phyloP scores from a whole-genome alignment of 1,139 yeast genomes.

The Hyphopichia burtonii region DNA sequence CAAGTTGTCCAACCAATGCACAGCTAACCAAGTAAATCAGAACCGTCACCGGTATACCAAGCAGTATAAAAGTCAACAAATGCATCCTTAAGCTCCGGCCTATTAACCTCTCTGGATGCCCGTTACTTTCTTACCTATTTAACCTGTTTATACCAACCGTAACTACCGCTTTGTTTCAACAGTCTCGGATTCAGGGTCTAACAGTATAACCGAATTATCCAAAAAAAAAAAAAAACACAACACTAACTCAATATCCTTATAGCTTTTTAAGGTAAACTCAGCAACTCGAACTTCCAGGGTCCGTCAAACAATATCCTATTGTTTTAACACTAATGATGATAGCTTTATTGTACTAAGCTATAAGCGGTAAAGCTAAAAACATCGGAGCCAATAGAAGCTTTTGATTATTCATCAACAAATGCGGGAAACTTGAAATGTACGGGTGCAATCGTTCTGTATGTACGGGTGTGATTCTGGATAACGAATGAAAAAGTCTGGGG shows the following conservation, averaged over 20 bases:
- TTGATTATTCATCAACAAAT: conserved; percentile 1
- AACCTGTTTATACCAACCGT: too few relatives aligned
- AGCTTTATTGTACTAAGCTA: not conserved
- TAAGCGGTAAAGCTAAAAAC: not conserved
- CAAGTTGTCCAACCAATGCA: not conserved
- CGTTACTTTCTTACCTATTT: too few relatives aligned
- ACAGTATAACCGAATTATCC: not conserved
- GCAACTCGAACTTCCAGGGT: too few relatives aligned
- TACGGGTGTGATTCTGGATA: too few relatives aligned
- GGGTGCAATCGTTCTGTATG: too few relatives aligned
- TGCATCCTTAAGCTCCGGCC: conserved; percentile 2
- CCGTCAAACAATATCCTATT: too few relatives aligned
- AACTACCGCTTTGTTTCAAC: too few relatives aligned
- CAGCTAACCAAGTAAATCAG: not conserved
- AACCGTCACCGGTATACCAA: not conserved
- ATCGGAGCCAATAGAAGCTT: not conserved
- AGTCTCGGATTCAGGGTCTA: not conserved
- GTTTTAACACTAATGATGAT: too few relatives aligned
- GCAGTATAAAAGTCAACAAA: not conserved
- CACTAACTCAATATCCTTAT: too few relatives aligned
- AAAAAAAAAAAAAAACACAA: not conserved
- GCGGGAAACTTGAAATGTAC: not conserved
- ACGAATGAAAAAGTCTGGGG: too few relatives aligned
- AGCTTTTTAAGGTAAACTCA: too few relatives aligned
- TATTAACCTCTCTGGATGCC: too few relatives aligned